phyloP scores from a whole-genome alignment of 2,329 filamentous ascomycete genomes.

The Pestalotiopsis fici region DNA sequence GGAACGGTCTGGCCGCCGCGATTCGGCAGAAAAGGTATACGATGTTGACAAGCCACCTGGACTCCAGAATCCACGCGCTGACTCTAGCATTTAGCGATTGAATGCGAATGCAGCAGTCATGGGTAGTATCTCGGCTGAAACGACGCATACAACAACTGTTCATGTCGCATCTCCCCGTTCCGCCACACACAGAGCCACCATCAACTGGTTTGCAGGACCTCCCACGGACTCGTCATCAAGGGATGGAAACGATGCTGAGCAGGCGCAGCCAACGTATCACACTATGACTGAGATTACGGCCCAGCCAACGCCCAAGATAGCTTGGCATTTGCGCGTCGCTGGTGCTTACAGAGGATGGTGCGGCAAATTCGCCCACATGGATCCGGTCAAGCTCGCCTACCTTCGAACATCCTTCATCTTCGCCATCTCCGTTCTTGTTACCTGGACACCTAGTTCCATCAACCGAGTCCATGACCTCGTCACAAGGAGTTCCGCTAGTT shows the following conservation, averaged over 20 bases:
- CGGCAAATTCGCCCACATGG: constrained; percentile 39
- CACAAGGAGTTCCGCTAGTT: constrained; percentile 52
- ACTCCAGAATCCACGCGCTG: neutral
- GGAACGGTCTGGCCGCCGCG: constrained; percentile 21
- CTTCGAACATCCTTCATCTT: constrained; percentile 63
- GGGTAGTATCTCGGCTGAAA: constrained; percentile 30
- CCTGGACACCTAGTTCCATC: constrained; percentile 68
- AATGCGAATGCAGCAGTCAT: constrained; percentile 31
- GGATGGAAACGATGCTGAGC: neutral
- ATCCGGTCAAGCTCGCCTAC: constrained; percentile 62
- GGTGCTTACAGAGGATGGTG: constrained; percentile 23
- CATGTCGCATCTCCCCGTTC: constrained; percentile 20
- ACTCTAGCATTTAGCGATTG: constrained; percentile 21
- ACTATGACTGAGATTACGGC: constrained; percentile 30
- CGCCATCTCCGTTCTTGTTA: constrained; percentile 60
- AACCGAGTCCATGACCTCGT: constrained; percentile 73
- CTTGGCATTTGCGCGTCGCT: constrained; percentile 15
- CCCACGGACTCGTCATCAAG: constrained; percentile 19
- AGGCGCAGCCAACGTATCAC: constrained; percentile 20
- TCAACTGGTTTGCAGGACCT: constrained; percentile 31
- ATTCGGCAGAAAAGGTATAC: constrained; percentile 33
- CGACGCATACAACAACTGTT: constrained; percentile 30
- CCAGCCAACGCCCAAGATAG: constrained; percentile 17
- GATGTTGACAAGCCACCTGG: neutral
- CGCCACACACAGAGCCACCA: constrained; percentile 10